phyloP scores from a whole-genome alignment of 1,284 basidiomycete species.

The Ganoderma boninense region DNA sequence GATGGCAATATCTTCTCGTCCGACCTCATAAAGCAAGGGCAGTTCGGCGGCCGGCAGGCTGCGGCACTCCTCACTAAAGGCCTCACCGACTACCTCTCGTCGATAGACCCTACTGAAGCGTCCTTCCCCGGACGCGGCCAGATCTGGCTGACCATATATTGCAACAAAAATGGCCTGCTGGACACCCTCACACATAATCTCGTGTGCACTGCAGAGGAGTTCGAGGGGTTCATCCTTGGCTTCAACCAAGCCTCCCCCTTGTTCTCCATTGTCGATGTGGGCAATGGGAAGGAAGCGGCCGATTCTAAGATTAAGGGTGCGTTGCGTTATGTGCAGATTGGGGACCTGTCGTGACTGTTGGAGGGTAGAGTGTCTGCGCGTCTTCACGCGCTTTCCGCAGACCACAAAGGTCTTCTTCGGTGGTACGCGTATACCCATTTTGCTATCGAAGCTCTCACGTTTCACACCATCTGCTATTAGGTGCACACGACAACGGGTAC shows the following conservation, averaged over 20 bases:
- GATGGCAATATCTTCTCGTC: constrained; percentile 57
- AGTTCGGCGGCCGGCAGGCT: constrained; percentile 52
- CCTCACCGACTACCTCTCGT: constrained; percentile 46
- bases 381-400: constrained; percentile 56
- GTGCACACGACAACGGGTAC: constrained; percentile 65
- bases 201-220: constrained; percentile 49
- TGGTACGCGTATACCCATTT: constrained; percentile 35
- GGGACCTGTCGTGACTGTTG: background rate
- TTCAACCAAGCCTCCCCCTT: constrained; percentile 56
- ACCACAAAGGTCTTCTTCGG: constrained; percentile 54
- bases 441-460: constrained; percentile 26
- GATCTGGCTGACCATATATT: constrained; percentile 54
- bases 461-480: constrained; percentile 30
- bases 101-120: constrained; percentile 35
- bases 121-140: constrained; percentile 43
- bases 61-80: constrained; percentile 51
- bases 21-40: constrained; percentile 49
- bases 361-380: constrained; percentile 50
- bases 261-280: constrained; percentile 64
- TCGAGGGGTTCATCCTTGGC: constrained; percentile 54
- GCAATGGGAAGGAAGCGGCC: constrained; percentile 61
- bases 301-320: constrained; percentile 64
- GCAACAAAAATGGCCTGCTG: constrained; percentile 53
- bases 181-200: constrained; percentile 47
- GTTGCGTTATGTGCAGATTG: background rate